Percentiles rank a stretch among this genome's conserved stretches.
Conservation (phyloP, 345 rosid genomes). For the Carallia pectinifolia region DNA sequence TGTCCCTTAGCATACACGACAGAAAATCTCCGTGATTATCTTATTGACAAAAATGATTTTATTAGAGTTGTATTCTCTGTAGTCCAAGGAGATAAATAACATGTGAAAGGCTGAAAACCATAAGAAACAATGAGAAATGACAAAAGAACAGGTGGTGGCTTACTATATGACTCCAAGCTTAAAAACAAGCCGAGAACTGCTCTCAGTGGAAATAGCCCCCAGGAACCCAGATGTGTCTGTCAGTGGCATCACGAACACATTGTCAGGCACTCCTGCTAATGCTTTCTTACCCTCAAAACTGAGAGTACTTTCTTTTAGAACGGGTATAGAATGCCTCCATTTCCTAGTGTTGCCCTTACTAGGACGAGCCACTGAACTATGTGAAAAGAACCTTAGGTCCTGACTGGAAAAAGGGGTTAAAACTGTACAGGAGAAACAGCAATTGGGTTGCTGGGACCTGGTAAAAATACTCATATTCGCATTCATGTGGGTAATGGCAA, state of each 20-base stretch:
- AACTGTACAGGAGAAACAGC: constrained; percentile 7
- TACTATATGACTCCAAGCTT: constrained; percentile 52
- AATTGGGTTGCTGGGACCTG: constrained; percentile 8
- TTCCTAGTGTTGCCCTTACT: neutral
- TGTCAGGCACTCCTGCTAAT: constrained; percentile 41
- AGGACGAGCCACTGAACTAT: constrained; percentile 3
- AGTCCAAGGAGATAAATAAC: neutral
- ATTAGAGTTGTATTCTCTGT: neutral
- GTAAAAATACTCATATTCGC: constrained; percentile 2
- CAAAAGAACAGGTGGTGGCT: neutral
- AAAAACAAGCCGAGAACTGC: constrained; percentile 45
- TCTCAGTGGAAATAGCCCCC: constrained; percentile 41
- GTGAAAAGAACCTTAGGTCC: constrained; percentile 7
- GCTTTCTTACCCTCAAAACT: constrained; percentile 30
- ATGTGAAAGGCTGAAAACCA: neutral
- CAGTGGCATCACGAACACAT: constrained; percentile 39
- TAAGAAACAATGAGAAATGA: too few species aligned
- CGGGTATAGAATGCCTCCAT: constrained; percentile 44
- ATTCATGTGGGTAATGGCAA: neutral
- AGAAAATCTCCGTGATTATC: too few species aligned
- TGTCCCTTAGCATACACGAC: neutral
- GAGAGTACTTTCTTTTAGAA: constrained; percentile 40
- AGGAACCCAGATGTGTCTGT: constrained; percentile 40
- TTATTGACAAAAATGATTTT: too few species aligned
- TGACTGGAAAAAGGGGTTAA: neutral